Conservation (phyloP, 352 stramenopile species). For the Globisporangium orthogonon region DNA sequence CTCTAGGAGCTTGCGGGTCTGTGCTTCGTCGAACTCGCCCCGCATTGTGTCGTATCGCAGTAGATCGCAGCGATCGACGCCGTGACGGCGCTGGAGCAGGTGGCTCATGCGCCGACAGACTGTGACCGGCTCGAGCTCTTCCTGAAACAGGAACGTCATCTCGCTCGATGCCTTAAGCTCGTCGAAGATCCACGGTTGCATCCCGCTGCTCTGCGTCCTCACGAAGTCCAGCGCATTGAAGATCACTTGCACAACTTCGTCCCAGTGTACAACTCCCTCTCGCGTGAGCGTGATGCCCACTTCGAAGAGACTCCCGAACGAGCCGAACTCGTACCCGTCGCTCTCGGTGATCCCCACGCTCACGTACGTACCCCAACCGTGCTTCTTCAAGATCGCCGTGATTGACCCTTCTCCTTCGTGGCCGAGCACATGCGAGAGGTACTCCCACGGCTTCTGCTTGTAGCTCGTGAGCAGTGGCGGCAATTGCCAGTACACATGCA, state of each 20-base stretch:
- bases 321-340: constrained; percentile 60
- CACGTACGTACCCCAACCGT: constrained; percentile 37
- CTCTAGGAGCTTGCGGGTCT: constrained; percentile 22
- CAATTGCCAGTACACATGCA: constrained; percentile 49
- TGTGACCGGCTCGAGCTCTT: constrained; percentile 31
- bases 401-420: constrained; percentile 45
- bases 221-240: constrained; percentile 39
- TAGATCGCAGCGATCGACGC: constrained; percentile 36
- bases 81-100: constrained; percentile 43
- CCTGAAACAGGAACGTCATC: constrained; percentile 60
- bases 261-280: constrained; percentile 31
- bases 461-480: constrained; percentile 34
- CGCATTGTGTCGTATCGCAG: constrained; percentile 53
- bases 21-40: constrained; percentile 29
- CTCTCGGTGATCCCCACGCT: constrained; percentile 36
- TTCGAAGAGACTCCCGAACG: constrained; percentile 51
- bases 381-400: constrained; percentile 29
- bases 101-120: constrained; percentile 46
- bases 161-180: constrained; percentile 38
- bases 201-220: background rate
- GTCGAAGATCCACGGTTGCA: constrained; percentile 50
- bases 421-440: constrained; percentile 40
- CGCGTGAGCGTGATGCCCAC: constrained; percentile 42
- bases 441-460: constrained; percentile 46
- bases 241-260: constrained; percentile 35